Evolutionary conservation across 2,329 filamentous ascomycete species (phyloP), one percentile per base, ranked within the genome.

Genomic region (Didymella sp.): DNA sequence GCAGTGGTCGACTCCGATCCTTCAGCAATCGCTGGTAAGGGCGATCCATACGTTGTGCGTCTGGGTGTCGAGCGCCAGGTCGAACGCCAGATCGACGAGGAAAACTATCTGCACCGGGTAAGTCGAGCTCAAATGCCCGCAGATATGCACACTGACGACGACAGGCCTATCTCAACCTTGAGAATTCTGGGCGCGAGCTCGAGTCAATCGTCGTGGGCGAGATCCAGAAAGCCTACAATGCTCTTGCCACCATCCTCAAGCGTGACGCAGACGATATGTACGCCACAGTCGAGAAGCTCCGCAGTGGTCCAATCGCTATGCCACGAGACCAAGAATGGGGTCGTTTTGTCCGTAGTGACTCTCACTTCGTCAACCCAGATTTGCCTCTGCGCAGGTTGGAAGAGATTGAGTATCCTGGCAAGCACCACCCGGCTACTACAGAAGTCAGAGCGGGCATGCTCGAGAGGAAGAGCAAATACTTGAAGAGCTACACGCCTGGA

Each of bases 381-480:
- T 80, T 96, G 27, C 90, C 93, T 5, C 79, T 96, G 58, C 87
- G 95, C 52, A 85, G 88, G 49, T 78, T 91, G 19, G 87, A 96
- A 69, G 89, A 91, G 61, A 96, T 99, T 64, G 86, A 91, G 58
- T 99, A 98, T 73, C 93, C 93, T 17, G 95, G 95, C 38, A 92
- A 91, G 72, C 86, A 96, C 68, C 90, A 96, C 75, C 87, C 90
- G 59, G 87, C 91, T 76, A 91, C 82, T 73, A 81, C 90, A 59
- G 94, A 98, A 76, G 90, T 99, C 50, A 85, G 93, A 59, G 91
- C 92, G 19, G 95, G 95, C 2, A 87, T 97, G 77, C 81, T 99
- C 31, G 95, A 99, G 80, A 89, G 95, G 65, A 98, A 98, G 87
- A 96, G 92, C 84, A 99, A 98, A 74, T 99, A 98, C 72, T 81